A percentile compares a stretch with the other conserved stretches of the same genome.
Conservation (phyloP, 1,284 basidiomycete species). For the Rhodotorula sp. region DNA sequence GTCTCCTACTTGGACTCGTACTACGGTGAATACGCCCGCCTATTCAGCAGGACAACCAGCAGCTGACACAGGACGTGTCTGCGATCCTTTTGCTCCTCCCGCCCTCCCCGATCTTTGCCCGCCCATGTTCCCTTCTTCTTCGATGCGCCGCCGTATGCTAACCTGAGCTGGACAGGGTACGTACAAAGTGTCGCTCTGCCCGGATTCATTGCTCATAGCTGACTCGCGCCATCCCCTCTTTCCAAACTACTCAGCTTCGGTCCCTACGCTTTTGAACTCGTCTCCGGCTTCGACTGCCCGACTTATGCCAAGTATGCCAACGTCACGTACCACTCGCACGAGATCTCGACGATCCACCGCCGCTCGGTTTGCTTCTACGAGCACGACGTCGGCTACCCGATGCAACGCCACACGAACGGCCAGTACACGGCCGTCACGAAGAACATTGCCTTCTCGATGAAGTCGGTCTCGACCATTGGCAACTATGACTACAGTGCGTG, state of each 20-base stretch:
- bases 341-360: slow-evolving; percentile 46
- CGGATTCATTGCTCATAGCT: too few species aligned
- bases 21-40: too few species aligned
- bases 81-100: too few species aligned
- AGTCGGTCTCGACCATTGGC: slow-evolving; percentile 48
- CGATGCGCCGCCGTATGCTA: too few species aligned
- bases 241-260: slow-evolving; percentile 43
- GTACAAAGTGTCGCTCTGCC: too few species aligned
- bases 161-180: too few species aligned
- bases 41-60: too few species aligned
- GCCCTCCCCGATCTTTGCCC: too few species aligned
- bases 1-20: too few species aligned
- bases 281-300: slow-evolving; percentile 49
- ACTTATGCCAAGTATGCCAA: slow-evolving; percentile 44
- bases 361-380: slow-evolving; percentile 50
- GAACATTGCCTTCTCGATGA: slow-evolving; percentile 48
- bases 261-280: slow-evolving; percentile 46
- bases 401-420: slow-evolving; percentile 47
- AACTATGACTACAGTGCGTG: slow-evolving; percentile 2
- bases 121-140: too few species aligned
- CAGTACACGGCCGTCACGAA: slow-evolving; percentile 47
- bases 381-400: slow-evolving; percentile 44
- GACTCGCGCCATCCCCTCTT: background rate
- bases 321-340: slow-evolving; percentile 46
- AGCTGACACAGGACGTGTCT: too few species aligned